Evolutionary conservation across 352 stramenopile species (phyloP).

Genomic region (Albugo laibachii): DNA sequence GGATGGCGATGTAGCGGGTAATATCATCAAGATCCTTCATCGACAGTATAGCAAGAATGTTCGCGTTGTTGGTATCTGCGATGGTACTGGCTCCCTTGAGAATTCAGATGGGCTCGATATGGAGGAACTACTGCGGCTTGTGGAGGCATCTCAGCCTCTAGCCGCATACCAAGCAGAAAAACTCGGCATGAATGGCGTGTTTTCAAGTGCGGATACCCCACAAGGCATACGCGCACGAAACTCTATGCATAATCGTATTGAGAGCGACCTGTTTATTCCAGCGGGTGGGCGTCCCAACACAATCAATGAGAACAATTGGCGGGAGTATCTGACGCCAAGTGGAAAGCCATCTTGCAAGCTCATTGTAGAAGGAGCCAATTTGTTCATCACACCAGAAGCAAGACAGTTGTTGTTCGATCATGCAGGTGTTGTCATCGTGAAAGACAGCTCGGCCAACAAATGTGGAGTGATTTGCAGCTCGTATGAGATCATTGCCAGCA

Average conservation of each 20-base stretch:
- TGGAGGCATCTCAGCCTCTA: constrained; percentile 4
- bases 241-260: constrained; percentile 93
- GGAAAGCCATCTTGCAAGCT: constrained; percentile 61
- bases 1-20: constrained; percentile 12
- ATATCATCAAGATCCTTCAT: constrained; percentile 10
- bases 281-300: constrained; percentile 62
- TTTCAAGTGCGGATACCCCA: constrained; percentile 66
- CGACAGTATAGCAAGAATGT: constrained; percentile 5
- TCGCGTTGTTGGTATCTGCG: constrained; percentile 5
- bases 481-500: constrained; percentile 81
- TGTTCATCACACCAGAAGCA: constrained; percentile 71
- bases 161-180: constrained; percentile 22
- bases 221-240: constrained; percentile 86
- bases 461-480: constrained; percentile 70
- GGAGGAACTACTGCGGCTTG: constrained; percentile 8
- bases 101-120: constrained; percentile 9
- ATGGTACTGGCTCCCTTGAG: constrained; percentile 12
- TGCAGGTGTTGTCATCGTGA: constrained; percentile 91
- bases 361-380: constrained; percentile 72
- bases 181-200: constrained; percentile 29
- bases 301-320: constrained; percentile 78
- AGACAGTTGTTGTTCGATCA: constrained; percentile 87
- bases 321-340: constrained; percentile 34
- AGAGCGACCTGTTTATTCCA: constrained; percentile 74
- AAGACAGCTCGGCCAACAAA: constrained; percentile 91